Evolutionary conservation across 2,329 filamentous ascomycete genomes (phyloP), one percentile per base, ranked within the genome.

Genomic region (Raffaelea arxii): DNA sequence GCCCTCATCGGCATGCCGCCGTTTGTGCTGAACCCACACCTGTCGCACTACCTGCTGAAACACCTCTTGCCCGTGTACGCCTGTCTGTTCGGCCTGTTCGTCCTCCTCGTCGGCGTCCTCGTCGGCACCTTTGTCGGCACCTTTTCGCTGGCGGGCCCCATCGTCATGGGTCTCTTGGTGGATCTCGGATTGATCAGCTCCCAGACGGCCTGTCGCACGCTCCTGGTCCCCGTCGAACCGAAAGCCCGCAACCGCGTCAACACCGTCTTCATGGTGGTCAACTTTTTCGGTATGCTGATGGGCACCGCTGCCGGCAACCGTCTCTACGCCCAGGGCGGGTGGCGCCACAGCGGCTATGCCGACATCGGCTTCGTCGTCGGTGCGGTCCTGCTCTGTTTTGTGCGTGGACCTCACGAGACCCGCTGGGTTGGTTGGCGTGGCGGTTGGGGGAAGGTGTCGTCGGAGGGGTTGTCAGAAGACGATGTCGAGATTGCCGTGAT

Each of bases 1-100:
- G 82, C 83, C 0, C 66, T 90, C 7, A 82, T 87, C 47, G 84
- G 82, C 2, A 76, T 89, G 46, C 49, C 46, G 35, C 51, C 52
- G 6, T 50, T 52, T 21, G 18, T 51, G 23, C 24, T 51, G 41
- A 54, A 46, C 37, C 51, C 51, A 4, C 37, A 45, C 19, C 23
- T 51, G 16, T 39, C 43, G 11, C 46, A 50, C 40, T 43, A 49
- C 42, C 36, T 53, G 14, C 39, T 46, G 19, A 46, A 51, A 22
- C 46, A 44, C 23, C 45, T 43, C 11, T 46, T 43, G 35, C 32
- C 48, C 10, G 18, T 35, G 36, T 39, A 41, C 27, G 50, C 46
- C n/a, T 42, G 41, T 16, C 21, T 51, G 11, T 16, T 43, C 14
- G 50, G 38, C 44, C 41, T 51, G 41, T 11, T 27, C 23, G 25